Evolutionary conservation across 345 rosid species (phyloP), one percentile per base, ranked within the genome.

Genomic region (Citrus sp.): DNA sequence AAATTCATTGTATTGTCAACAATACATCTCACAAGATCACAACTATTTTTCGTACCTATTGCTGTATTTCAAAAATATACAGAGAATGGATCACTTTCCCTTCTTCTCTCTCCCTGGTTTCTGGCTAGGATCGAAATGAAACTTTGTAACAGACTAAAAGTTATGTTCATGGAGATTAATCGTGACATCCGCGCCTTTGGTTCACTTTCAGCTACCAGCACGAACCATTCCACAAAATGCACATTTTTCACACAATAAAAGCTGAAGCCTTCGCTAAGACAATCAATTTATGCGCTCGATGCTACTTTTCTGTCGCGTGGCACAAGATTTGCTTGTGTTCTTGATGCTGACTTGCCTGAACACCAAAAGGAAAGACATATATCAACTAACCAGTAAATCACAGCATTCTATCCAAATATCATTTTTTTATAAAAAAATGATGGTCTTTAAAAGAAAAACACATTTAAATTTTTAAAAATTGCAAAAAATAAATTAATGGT

Each of bases 281-380:
- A 10, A 27, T 19, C 40, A 46, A 22, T 65, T 85, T 79, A 82
- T 72, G 80, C 14, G 13, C 81, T 67, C 40, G 76, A 34, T 22
- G 83, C 83, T 61, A 77, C 55, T 10, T 80, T 86, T 78, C 79
- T 70, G 68, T 70, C 79, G n/a, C 54, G 76, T 5, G 66, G 78
- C 51, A 49, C 24, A 24, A 76, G 75, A 70, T 77, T 81, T 5
- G 38, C 40, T 38, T 67, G 79, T 40, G 78, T 27, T 74, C 81
- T 77, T 21, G 80, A 34, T 42, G 76, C 67, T 0, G 73, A 72
- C 74, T 55, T 84, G 37, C 80, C 87, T 84, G 87, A 46, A 74
- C 80, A 79, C 10, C 75, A 77, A 40, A 84, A 66, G 40, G 25
- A 73, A 77, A 68, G 60, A 58, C 54, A 61, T 70, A 4, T 19